Evolutionary conservation across 2,329 filamentous ascomycete species (phyloP), one percentile per base, ranked within the genome.

Genomic region (Nemania sp.): DNA sequence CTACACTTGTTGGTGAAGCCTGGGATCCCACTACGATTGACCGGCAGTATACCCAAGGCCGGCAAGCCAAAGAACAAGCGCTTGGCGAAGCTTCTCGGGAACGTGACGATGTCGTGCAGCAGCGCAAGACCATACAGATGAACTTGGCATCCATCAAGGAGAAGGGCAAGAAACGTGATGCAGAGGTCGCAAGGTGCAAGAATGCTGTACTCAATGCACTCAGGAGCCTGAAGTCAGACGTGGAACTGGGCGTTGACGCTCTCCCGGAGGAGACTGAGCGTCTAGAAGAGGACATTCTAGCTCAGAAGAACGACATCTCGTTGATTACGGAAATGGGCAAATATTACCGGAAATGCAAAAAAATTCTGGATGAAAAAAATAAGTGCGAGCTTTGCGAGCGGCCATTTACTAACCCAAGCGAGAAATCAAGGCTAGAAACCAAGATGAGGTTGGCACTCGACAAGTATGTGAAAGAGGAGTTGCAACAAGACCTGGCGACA

Each of bases 381-480:
- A 81, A 81, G 39, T 97, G 93, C 69, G 80, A 84, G 28, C 82
- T 94, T 19, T 97, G 93, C 67, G 80, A 83, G 37, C 83, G 91
- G 48, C 71, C 78, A 3, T 91, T 96, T 68, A 75, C 77, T 71
- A 83, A 83, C 66, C 74, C 76, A 61, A 79, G 73, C 26, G 83
- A 81, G 64, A 85, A 81, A 59, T 84, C 79, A n/a, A 82, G 77
- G 47, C 79, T 96, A 56, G 74, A 85, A 44, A 78, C 82, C 34
- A 88, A 85, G 64, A 79, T 97, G 28, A 80, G 87, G 53, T 80
- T 82, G 49, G 79, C 82, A 41, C 77, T 85, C 19, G 78, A 83
- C 37, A 84, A 84, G 28, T 80, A 84, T 50, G 80, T 83, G 36
- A 81, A 89, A 47, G 75, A 83, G 34, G 80, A 84, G 46, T 71